Percentiles rank a stretch among this genome's conserved stretches.
Conservation (phyloP, 139 green algal species). For the Bryopsis sp. region DNA sequence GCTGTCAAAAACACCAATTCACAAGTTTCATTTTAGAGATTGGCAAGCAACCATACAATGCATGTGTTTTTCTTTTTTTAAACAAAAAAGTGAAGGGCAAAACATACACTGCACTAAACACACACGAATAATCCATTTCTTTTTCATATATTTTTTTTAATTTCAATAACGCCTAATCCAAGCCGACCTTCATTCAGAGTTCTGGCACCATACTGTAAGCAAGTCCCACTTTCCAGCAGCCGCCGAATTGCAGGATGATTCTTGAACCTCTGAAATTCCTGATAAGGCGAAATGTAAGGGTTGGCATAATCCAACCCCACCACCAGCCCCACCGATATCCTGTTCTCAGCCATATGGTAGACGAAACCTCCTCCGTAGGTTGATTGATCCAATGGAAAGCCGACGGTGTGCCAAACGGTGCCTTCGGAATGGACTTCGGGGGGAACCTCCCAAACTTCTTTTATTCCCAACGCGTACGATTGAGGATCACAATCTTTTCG, state of each 20-base stretch:
- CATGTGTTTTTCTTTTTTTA: too few relatives aligned
- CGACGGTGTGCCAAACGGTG: constrained; percentile 72
- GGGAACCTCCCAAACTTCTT: constrained; percentile 78
- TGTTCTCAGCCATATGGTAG: constrained; percentile 82
- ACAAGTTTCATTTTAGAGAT: too few relatives aligned
- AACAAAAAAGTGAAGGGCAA: too few relatives aligned
- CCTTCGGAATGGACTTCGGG: constrained; percentile 57
- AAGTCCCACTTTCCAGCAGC: constrained; percentile 74
- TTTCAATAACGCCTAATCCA: too few relatives aligned
- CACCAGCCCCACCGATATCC: constrained; percentile 76
- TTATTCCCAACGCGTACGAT: constrained; percentile 87
- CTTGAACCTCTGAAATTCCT: constrained; percentile 87
- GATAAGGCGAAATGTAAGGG: constrained; percentile 64
- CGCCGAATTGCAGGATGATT: constrained; percentile 58
- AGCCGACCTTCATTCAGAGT: constrained; percentile 76
- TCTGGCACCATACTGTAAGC: constrained; percentile 84
- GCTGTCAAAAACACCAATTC: too few relatives aligned
- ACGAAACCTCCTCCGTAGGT: constrained; percentile 84
- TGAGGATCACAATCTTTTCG: constrained; percentile 55
- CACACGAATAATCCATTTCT: background rate
- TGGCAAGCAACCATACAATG: too few relatives aligned
- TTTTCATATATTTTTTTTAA: constrained; percentile 8
- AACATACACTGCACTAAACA: too few relatives aligned
- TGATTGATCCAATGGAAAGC: constrained; percentile 58
- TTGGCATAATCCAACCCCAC: constrained; percentile 84